Evolutionary conservation across 148 eudicot species (phyloP), one percentile per base, ranked within the genome.

Genomic region (Tetragonia tetragonoides): DNA sequence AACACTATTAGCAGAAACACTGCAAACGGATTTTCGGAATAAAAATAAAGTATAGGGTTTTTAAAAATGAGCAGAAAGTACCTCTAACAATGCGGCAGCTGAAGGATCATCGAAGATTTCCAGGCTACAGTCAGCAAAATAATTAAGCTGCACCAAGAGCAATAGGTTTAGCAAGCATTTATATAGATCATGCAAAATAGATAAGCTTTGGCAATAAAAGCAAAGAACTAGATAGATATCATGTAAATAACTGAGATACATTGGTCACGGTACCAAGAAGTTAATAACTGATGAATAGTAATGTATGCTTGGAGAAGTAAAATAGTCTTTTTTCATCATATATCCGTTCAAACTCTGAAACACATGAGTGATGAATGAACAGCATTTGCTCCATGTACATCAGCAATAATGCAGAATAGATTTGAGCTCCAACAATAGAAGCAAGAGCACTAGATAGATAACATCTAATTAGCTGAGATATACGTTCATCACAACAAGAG

Each of bases 101-200:
- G 97, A 87, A 77, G 99, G 99, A 85, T 95, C 99, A 82, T 95
- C 99, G 66, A 88, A 85, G 74, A 93, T 87, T 85, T 95, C 99
- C 73, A 95, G 90, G 73, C 97, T 95, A 78, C 90, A 88, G 83
- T 95, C 99, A 83, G 90, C 97, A 42, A 95, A 74, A 85, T 95
- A 95, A 79, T 95, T 95, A 40, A 95, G 86, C 99, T 95, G 97
- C 84, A 86, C 54, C 66, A 67, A 66, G 66, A 85, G 76, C 34
- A 68, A 77, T 78, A 78, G 17, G 84, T 38, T 54, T 14, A 60
- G 37, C 78, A 39, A 77, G 77, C 77, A 42, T 38, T 20, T 54
- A 56, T 21, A 28, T 21, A 3, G 6, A 72, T 47, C 23, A 77
- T 44, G 74, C 39, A 57, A 28, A 46, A 37, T 40, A 81, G 10